A percentile compares a stretch with the other conserved stretches of the same genome.
phyloP scores from a whole-genome alignment of 1,139 yeast genomes.

The Saccharomyces hybrid region DNA sequence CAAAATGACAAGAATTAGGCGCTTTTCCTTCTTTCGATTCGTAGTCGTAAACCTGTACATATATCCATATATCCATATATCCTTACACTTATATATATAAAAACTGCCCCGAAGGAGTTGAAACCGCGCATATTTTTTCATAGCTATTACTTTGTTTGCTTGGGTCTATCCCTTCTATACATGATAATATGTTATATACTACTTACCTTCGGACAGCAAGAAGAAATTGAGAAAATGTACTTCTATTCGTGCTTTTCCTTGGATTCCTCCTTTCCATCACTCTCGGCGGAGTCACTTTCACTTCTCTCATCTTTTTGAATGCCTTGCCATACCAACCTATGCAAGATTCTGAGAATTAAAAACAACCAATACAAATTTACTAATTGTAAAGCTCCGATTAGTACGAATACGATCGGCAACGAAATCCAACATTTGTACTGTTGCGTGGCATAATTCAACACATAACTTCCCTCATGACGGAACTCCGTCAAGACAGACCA shows the following conservation, averaged over 20 bases:
- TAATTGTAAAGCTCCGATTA: slow-evolving; percentile 72
- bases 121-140: not conserved
- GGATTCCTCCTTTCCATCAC: slow-evolving; percentile 12
- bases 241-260: slow-evolving; percentile 6
- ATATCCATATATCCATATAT: not conserved
- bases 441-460: slow-evolving; percentile 80
- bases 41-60: not conserved
- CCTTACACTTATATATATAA: not conserved
- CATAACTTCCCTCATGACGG: slow-evolving; percentile 72
- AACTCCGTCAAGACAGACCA: slow-evolving; percentile 88
- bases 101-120: not conserved
- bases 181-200: not conserved
- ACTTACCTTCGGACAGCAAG: not conserved
- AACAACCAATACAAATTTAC: slow-evolving; percentile 85
- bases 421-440: slow-evolving; percentile 96
- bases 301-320: slow-evolving; percentile 78
- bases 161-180: not conserved
- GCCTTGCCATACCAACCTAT: slow-evolving; percentile 48
- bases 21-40: not conserved
- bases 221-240: not conserved
- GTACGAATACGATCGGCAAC: slow-evolving; percentile 74
- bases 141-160: not conserved
- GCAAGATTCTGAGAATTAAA: slow-evolving; percentile 69
- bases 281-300: slow-evolving; percentile 43
- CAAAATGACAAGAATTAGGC: slow-evolving; percentile 28